Percentiles rank a stretch among this genome's conserved stretches.
phyloP scores from a whole-genome alignment of 768 basidiomycete species.

The Termitomyces sp. region DNA sequence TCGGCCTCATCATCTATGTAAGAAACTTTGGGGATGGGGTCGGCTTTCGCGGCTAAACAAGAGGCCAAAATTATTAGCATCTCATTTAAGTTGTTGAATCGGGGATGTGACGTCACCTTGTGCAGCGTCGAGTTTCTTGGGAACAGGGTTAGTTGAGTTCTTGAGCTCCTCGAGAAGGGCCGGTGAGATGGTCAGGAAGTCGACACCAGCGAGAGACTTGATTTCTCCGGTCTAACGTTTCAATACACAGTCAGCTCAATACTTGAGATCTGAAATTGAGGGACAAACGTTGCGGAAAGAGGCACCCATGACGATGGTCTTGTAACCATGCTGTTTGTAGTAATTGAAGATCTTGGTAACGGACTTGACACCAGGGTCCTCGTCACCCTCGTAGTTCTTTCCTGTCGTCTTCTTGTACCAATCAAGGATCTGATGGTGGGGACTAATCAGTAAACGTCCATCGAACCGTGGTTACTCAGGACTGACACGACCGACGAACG shows the following conservation, averaged over 20 bases:
- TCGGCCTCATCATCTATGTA: conserved; percentile 92
- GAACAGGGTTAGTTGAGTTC: conserved; percentile 71
- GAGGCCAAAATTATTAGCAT: background rate
- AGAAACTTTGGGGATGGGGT: conserved; percentile 73
- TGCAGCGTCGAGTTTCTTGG: conserved; percentile 75
- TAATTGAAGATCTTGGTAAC: conserved; percentile 99
- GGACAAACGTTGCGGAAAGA: conserved; percentile 93
- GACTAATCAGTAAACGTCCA: conserved; percentile 9
- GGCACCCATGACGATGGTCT: conserved; percentile 99
- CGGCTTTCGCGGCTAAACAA: conserved; percentile 44
- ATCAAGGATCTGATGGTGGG: conserved; percentile 76
- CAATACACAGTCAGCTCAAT: background rate
- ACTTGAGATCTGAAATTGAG: background rate
- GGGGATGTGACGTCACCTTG: conserved; percentile 41
- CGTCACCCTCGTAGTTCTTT: conserved; percentile 83
- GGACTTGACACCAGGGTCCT: conserved; percentile 93
- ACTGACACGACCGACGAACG: conserved; percentile 95
- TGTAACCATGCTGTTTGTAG: conserved; percentile 98
- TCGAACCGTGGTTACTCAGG: conserved; percentile 8
- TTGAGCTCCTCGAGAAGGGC: conserved; percentile 89
- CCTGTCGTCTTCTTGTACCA: conserved; percentile 97
- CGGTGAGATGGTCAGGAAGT: conserved; percentile 96
- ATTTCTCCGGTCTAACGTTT: conserved; percentile 76
- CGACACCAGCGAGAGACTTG: conserved; percentile 91
- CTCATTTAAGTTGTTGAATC: background rate